Base-by-base conservation (phyloP, 768 basidiomycete genomes). In the Agrocybe chaxingu region DNA sequence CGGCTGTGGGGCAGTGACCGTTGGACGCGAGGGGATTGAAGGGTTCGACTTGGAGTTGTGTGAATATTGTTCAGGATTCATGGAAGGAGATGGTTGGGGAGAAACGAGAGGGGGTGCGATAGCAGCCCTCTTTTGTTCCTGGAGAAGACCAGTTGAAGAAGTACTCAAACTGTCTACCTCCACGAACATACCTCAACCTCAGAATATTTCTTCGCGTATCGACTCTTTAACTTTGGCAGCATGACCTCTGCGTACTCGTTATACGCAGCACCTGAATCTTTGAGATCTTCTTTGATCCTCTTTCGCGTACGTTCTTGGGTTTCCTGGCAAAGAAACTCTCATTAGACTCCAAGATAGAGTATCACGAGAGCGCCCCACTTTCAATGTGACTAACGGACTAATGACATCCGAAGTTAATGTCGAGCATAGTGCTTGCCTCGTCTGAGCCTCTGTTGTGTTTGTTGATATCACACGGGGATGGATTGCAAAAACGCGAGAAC, bases 251-350 rank as follows among this genome's bases (percentile, higher is more conserved):
- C 84, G 62, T 84, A 93, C 31, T 96, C 93, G 31, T 79, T 79
- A 66, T 96, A 93, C 32, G 87, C 81, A 47, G 67, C 57, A n/a
- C 74, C 73, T 0, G 92, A 90, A 7, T 83, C 82, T 66, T 92
- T 93, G 48, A 95, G 67, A 63, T 95, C 93, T 61, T 96, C 93
- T 64, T 89, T 92, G 65, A 97, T 87, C 24, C 91, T 84, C 63
- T 91, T 90, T 42, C 90, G 79, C n/a, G 92, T 95, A 34, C 94
- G 81, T 47, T 92, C 90, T 71, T 96, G 93, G 8, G 86, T 87
- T 58, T 95, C 92, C 91, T 93, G 53, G 11, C 13, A 44, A 48
- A 29, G 50, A 11, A 9, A 35, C 41, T 39, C 9, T 35, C 36
- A 49, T n/a, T 30, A 39, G n/a, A 29, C 32, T 34, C n/a, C 30